Evolutionary conservation across 192 early-diverging fungal genomes (phyloP).

Genomic region (Ambispora gerdemannii): DNA sequence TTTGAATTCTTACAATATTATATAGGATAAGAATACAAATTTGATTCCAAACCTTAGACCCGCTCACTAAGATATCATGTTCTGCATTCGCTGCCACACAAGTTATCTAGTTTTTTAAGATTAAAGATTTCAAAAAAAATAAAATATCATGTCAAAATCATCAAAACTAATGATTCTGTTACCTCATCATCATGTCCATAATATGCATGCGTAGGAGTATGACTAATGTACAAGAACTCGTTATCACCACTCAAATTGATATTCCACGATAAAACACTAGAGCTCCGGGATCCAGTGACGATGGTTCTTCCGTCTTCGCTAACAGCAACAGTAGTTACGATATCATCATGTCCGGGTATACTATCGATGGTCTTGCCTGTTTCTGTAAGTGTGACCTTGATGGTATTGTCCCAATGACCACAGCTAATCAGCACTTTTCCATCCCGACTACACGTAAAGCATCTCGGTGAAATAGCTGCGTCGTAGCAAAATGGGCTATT

Average conservation of each 20-base stretch:
- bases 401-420: conserved; percentile 28
- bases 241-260: conserved; percentile 24
- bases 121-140: too few species aligned
- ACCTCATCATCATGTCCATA: conserved; percentile 33
- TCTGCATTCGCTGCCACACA: conserved; percentile 27
- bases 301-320: conserved; percentile 28
- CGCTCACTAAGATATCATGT: conserved; percentile 29
- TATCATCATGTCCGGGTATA: conserved; percentile 27
- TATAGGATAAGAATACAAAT: neutral
- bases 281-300: conserved; percentile 15
- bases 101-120: conserved; percentile 21
- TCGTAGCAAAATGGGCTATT: conserved; percentile 23
- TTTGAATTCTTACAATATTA: neutral
- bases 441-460: conserved; percentile 27
- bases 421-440: conserved; percentile 25
- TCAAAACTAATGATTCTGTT: too few species aligned
- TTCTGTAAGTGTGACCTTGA: conserved; percentile 16
- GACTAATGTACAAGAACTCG: conserved; percentile 24
- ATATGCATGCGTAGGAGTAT: conserved; percentile 11
- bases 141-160: too few species aligned
- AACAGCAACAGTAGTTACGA: conserved; percentile 20
- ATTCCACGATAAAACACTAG: conserved; percentile 26
- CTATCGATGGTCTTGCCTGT: conserved; percentile 26
- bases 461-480: conserved; percentile 15
- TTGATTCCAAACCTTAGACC: conserved; percentile 17